Base-by-base conservation (phyloP, 495 filamentous ascomycete species). In the Talaromyces nanjingensis region DNA sequence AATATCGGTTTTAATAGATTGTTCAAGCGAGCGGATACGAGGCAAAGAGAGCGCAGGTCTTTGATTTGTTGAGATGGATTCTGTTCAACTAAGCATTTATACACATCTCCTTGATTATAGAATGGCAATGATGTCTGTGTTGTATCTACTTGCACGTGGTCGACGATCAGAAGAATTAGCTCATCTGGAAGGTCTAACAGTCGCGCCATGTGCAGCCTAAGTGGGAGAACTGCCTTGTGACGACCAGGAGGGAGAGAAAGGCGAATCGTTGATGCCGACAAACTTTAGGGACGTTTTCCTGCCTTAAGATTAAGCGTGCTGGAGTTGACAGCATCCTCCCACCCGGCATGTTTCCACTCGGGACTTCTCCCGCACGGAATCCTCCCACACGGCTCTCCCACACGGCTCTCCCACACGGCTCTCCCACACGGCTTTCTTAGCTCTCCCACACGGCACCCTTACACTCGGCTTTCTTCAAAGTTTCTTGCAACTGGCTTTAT, bases 111-210 rank as follows among this genome's bases (percentile, higher is more conserved):
- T 20, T 2, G 18, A 22, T 53, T 53, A 53, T 24, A 53, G 49
- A 53, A 53, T 53, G 49, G 49, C 49, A 53, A 53, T 53, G 49
- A 20, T 53, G 49, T 53, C 49, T 53, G 49, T 53, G 49, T 53
- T 53, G 49, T 53, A 53, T 53, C 49, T 22, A 20, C 49, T 53
- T 53, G 49, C 49, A 53, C 18, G 49, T 53, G 18, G 49, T 53
- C 49, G 49, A 53, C 49, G 18, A 53, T 11, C 9, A 53, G 49
- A 53, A 53, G 49, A 53, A 53, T 53, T 2, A 53, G 49, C 49
- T 53, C 49, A 53, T 53, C 18, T 22, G 49, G 49, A 53, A 53
- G 49, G 49, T 53, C 49, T 22, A 53, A 53, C 20, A 53, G 49
- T 22, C 49, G 49, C 49, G 20, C 49, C 49, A 53, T 53, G 49